Conservation (phyloP, 805 yeast genomes). For the Wickerhamiella azyma region DNA sequence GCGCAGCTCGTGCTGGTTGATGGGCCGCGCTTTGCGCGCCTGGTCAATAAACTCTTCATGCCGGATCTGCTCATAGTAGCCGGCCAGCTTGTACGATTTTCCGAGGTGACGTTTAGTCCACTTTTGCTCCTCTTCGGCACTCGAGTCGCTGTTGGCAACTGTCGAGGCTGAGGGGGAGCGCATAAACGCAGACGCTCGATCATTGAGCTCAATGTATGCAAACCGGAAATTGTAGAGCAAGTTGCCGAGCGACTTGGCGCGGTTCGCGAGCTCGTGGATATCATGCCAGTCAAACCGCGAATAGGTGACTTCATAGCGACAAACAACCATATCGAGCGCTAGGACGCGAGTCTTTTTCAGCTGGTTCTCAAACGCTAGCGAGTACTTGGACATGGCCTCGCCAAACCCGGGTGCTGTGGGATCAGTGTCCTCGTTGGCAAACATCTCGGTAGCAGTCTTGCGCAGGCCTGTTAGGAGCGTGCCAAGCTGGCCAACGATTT, state of each 20-base stretch:
- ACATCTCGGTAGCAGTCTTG: not conserved
- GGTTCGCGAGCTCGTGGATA: slow-evolving; percentile 2
- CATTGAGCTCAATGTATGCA: slow-evolving; percentile 4
- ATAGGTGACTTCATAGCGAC: slow-evolving; percentile 7
- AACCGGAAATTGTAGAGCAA: slow-evolving; percentile 3
- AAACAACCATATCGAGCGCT: not conserved
- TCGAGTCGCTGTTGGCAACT: no score
- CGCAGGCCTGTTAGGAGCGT: not conserved
- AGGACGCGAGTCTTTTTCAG: not conserved
- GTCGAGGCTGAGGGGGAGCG: not conserved
- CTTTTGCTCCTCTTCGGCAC: not conserved
- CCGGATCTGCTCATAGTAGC: slow-evolving; percentile 1
- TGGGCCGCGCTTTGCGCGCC: not conserved
- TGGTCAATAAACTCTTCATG: slow-evolving; percentile 2
- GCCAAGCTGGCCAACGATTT: not conserved
- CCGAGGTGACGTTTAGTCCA: not conserved
- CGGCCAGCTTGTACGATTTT: not conserved
- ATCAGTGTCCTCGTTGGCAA: not conserved
- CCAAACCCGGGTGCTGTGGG: slow-evolving; percentile 14
- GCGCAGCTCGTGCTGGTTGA: slow-evolving; percentile 6
- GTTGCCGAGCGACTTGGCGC: slow-evolving; percentile 4
- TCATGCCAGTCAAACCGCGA: slow-evolving; percentile 8
- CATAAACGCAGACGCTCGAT: not conserved
- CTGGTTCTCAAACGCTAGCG: not conserved
- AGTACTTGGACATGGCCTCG: not conserved